A percentile compares a stretch with the other conserved stretches of the same genome.
phyloP scores from a whole-genome alignment of 2,329 filamentous ascomycete genomes.

The Aspergillus fructus region DNA sequence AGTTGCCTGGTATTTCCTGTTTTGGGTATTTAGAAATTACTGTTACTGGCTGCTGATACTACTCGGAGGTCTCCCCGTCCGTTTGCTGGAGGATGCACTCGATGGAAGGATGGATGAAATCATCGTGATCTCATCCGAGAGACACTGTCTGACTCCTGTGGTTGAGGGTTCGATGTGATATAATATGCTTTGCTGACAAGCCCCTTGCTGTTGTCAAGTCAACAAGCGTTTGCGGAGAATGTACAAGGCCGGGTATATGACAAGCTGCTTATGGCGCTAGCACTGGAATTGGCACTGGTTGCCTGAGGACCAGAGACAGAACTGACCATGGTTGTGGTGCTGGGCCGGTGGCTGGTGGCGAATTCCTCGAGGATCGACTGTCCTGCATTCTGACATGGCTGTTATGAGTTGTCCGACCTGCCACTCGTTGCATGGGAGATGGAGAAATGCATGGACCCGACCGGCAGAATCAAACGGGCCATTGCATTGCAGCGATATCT shows the following conservation, averaged over 20 bases:
- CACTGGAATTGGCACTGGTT: not conserved
- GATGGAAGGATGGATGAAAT: not conserved
- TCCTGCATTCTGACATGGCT: too few species aligned
- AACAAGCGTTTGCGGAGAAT: constrained; percentile 1
- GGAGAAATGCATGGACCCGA: not conserved
- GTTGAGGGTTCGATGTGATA: not conserved
- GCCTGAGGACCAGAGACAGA: not conserved
- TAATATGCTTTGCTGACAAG: not conserved
- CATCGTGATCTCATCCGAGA: constrained; percentile 5
- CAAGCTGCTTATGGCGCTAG: not conserved
- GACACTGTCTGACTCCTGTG: not conserved
- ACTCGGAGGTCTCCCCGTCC: too few species aligned
- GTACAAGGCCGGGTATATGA: not conserved
- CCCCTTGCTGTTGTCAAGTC: not conserved
- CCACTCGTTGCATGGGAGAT: not conserved
- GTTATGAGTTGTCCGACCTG: not conserved
- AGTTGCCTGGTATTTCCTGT: not conserved
- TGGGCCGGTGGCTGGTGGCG: not conserved
- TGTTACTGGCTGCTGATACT: not conserved
- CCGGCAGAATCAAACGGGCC: not conserved
- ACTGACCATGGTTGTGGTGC: too few species aligned
- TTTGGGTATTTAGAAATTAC: not conserved
- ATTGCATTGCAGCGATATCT: constrained; percentile 1
- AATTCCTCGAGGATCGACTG: not conserved
- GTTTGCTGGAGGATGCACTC: not conserved